phyloP scores from a whole-genome alignment of 805 yeast genomes.

The Zygoascus biomembranicola region DNA sequence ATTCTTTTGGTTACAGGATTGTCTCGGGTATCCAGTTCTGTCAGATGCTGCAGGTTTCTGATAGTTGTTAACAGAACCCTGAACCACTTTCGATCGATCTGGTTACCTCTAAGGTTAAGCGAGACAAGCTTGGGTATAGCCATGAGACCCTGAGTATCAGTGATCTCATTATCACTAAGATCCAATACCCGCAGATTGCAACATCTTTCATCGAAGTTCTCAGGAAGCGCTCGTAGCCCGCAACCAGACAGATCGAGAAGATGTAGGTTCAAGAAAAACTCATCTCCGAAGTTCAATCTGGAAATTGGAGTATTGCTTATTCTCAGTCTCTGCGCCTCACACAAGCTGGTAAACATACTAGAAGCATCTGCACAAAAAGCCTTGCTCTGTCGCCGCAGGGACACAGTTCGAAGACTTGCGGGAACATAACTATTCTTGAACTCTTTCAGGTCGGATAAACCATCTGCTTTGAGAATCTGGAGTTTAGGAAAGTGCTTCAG shows the following conservation, averaged over 20 bases:
- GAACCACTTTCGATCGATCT: constrained; percentile 12
- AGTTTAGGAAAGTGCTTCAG: neutral
- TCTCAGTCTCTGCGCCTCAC: neutral
- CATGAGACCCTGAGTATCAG: constrained; percentile 20
- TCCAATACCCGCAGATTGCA: constrained; percentile 29
- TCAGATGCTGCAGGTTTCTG: constrained; percentile 12
- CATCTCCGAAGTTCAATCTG: constrained; percentile 36
- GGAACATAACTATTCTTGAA: constrained; percentile 29
- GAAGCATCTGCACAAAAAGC: neutral
- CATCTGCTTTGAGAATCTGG: neutral
- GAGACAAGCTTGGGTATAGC: constrained; percentile 22
- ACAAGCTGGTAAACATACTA: constrained; percentile 1
- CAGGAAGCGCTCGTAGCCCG: constrained; percentile 21
- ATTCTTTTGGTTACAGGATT: constrained; percentile 24
- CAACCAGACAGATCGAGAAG: constrained; percentile 24
- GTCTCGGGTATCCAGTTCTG: constrained; percentile 23
- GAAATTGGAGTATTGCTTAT: constrained; percentile 17
- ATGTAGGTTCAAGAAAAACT: constrained; percentile 26
- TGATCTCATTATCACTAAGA: constrained; percentile 23
- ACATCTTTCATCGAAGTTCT: constrained; percentile 16
- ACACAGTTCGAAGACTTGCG: neutral
- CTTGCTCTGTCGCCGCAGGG: neutral
- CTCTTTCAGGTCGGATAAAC: constrained; percentile 13
- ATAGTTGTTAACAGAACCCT: constrained; percentile 16
- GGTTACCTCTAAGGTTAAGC: constrained; percentile 23